Conservation (phyloP, 2,329 filamentous ascomycete species). For the Lecanosticta acicola region DNA sequence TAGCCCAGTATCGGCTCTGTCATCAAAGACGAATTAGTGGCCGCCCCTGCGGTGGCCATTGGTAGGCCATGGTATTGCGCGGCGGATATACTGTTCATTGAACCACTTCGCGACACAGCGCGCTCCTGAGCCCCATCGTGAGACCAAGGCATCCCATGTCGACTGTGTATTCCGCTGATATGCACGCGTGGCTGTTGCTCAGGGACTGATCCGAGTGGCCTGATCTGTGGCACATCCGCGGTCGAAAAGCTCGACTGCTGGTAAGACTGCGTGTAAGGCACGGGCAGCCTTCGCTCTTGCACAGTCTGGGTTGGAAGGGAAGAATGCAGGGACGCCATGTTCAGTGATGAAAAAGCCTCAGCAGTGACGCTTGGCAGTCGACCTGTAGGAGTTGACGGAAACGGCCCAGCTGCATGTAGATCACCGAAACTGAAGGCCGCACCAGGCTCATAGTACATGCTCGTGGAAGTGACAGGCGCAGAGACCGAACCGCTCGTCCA, state of each 20-base stretch:
- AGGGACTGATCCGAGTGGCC: conserved; percentile 22
- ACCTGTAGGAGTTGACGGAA: conserved; percentile 12
- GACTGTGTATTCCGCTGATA: conserved; percentile 28
- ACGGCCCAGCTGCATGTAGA: conserved; percentile 20
- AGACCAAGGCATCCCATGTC: conserved; percentile 29
- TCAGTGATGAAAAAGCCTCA: conserved; percentile 29
- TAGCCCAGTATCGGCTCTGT: conserved; percentile 25
- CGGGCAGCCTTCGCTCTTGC: conserved; percentile 30
- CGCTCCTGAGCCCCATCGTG: conserved; percentile 9
- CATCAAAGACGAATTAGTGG: conserved; percentile 8
- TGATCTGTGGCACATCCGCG: conserved; percentile 21
- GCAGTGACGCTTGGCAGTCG: conserved; percentile 26
- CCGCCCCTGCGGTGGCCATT: conserved; percentile 5
- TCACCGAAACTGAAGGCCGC: conserved; percentile 26
- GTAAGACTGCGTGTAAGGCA: conserved; percentile 23
- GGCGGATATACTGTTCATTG: conserved; percentile 5
- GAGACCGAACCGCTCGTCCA: conserved; percentile 24
- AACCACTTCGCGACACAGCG: conserved; percentile 11
- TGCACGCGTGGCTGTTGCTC: conserved; percentile 21
- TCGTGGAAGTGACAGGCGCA: conserved; percentile 23
- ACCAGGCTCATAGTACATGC: conserved; percentile 24
- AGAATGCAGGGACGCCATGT: conserved; percentile 32
- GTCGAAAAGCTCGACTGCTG: conserved; percentile 14
- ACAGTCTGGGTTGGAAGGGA: conserved; percentile 30
- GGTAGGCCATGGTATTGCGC: conserved; percentile 8